Conservation (phyloP, 108 stramenopile genomes). For the Nitzschia sp. region DNA sequence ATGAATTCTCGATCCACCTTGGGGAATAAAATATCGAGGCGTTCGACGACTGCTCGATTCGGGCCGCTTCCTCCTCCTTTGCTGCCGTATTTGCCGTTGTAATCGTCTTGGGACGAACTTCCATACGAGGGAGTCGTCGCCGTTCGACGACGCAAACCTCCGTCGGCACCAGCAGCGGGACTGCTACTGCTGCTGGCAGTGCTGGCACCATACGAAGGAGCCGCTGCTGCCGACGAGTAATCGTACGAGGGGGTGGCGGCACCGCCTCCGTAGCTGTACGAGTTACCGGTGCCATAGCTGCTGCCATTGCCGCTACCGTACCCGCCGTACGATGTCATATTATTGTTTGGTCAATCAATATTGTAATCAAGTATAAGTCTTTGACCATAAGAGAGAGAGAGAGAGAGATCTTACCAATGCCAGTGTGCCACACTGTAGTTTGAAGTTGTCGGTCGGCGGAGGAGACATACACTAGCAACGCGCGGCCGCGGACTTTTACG, state of each 20-base stretch:
- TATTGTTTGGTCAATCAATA: no score
- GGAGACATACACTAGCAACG: no score
- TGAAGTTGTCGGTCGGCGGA: no score
- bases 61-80: no score
- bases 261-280: conserved; percentile 2
- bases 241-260: background rate
- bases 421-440: no score
- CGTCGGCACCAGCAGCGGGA: conserved; percentile 1
- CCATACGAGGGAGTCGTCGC: conserved; percentile 4
- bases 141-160: conserved; percentile 22
- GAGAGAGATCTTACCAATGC: no score
- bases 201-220: conserved; percentile 10
- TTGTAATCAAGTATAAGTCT: no score
- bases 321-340: conserved; percentile 14
- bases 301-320: background rate
- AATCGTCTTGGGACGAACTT: conserved; percentile 1
- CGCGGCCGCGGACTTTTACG: no score
- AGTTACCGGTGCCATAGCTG: conserved; percentile 3
- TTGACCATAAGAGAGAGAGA: no score
- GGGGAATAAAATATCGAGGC: conserved; percentile 82
- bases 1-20: conserved; percentile 78
- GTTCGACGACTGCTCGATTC: conserved; percentile 41
- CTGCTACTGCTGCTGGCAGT: background rate
- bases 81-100: conserved; percentile 22
- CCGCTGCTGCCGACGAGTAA: background rate